These are phyloP conservation scores for Earliella scabrosa DNA, from an alignment of 1,284 basidiomycete genomes.

Conservation along the genomic window DNA sequence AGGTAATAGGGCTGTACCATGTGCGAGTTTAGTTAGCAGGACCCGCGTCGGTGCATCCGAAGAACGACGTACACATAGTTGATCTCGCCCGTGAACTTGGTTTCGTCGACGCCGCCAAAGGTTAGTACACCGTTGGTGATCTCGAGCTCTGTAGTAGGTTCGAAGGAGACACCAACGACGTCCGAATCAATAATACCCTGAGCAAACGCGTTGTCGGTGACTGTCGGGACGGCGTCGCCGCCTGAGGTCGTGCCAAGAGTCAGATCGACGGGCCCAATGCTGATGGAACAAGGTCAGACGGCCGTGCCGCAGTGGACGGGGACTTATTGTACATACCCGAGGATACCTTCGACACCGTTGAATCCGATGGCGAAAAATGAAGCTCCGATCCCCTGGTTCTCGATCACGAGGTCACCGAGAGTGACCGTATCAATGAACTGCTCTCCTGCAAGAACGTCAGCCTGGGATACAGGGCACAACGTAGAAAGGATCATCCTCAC, in stretches of 20 bases:
- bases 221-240: slow-evolving; percentile 40
- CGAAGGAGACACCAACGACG: slow-evolving; percentile 55
- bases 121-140: slow-evolving; percentile 35
- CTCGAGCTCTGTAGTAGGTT: slow-evolving; percentile 40
- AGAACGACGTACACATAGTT: slow-evolving; percentile 42
- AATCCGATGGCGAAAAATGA: slow-evolving; percentile 42
- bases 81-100: slow-evolving; percentile 51
- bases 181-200: slow-evolving; percentile 29
- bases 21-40: neutral
- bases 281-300: slow-evolving; percentile 1
- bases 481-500: neutral
- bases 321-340: slow-evolving; percentile 38
- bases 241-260: slow-evolving; percentile 33
- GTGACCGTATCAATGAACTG: slow-evolving; percentile 28
- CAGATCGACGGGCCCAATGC: slow-evolving; percentile 54
- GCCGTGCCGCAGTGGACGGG: neutral
- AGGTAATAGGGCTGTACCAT: slow-evolving; percentile 48
- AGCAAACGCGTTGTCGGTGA: slow-evolving; percentile 51
- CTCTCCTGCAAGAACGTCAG: slow-evolving; percentile 17
- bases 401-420: slow-evolving; percentile 23
- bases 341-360: slow-evolving; percentile 51
- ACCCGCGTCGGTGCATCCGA: too few species aligned
- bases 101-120: slow-evolving; percentile 50
- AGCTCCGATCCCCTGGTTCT: slow-evolving; percentile 47
- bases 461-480: too few species aligned